These are phyloP conservation scores for Penicillium sclerotiorum DNA, from an alignment of 2,329 filamentous ascomycete genomes.

Conservation along the genomic window DNA sequence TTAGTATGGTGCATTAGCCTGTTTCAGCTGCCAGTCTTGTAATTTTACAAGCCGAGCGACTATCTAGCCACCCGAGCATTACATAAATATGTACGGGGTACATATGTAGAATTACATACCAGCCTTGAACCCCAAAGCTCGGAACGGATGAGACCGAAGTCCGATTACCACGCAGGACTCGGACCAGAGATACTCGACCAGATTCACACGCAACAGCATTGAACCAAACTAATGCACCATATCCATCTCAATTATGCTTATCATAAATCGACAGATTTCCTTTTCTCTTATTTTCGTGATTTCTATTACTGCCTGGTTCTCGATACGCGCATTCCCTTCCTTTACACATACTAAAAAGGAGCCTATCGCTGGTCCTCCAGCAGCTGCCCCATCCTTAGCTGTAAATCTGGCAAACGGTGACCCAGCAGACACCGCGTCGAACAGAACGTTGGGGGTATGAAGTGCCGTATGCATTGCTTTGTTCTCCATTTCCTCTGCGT, in stretches of 20 bases:
- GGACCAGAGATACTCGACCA: no score
- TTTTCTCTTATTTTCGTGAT: background rate
- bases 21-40: background rate
- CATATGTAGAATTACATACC: no score
- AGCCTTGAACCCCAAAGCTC: no score
- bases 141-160: background rate
- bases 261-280: background rate
- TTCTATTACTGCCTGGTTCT: background rate
- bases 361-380: no score
- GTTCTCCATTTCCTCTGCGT: background rate
- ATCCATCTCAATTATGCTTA: background rate
- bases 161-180: no score
- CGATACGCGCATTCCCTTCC: background rate
- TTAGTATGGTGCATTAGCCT: background rate
- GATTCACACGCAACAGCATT: no score
- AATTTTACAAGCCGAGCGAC: no score
- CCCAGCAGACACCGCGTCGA: background rate
- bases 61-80: no score
- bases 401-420: no score
- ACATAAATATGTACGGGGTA: no score
- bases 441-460: background rate
- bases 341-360: background rate
- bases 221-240: background rate
- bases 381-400: no score
- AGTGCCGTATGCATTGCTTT: background rate